Conservation (phyloP, 331 rosid species). For the Telfairia occidentalis region DNA sequence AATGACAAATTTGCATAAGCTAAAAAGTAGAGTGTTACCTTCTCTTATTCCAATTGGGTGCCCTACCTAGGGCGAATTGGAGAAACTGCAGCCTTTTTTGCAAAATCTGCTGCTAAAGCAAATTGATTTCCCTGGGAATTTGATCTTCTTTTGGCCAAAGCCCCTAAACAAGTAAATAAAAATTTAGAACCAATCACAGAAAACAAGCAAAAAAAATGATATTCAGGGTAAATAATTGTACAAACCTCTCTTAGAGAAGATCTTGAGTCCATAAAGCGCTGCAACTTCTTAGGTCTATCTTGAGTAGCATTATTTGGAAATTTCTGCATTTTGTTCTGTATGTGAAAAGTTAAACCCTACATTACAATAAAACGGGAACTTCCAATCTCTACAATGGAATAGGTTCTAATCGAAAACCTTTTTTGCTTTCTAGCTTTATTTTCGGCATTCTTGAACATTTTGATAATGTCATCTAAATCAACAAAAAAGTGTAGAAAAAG, state of each 20-base stretch:
- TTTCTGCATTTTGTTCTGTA: conserved; percentile 57
- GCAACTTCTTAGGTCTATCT: conserved; percentile 47
- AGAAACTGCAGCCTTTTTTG: conserved; percentile 58
- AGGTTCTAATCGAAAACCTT: conserved; percentile 43
- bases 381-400: not conserved
- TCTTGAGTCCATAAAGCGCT: conserved; percentile 54
- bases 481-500: not conserved
- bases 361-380: not conserved
- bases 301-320: conserved; percentile 35
- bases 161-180: conserved; percentile 31
- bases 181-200: not conserved
- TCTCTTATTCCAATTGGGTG: conserved; percentile 61
- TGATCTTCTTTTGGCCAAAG: conserved; percentile 71
- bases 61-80: conserved; percentile 41
- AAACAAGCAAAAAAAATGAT: not conserved
- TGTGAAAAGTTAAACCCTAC: not conserved
- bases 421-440: conserved; percentile 29
- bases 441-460: conserved; percentile 45
- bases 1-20: too few species aligned
- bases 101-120: conserved; percentile 51
- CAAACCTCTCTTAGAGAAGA: conserved; percentile 74
- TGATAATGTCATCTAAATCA: conserved; percentile 64
- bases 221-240: not conserved
- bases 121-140: conserved; percentile 71
- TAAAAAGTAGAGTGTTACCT: conserved; percentile 34